Evolutionary conservation across 129 eudicot species (phyloP).

Genomic region (Flaveria brownii): DNA sequence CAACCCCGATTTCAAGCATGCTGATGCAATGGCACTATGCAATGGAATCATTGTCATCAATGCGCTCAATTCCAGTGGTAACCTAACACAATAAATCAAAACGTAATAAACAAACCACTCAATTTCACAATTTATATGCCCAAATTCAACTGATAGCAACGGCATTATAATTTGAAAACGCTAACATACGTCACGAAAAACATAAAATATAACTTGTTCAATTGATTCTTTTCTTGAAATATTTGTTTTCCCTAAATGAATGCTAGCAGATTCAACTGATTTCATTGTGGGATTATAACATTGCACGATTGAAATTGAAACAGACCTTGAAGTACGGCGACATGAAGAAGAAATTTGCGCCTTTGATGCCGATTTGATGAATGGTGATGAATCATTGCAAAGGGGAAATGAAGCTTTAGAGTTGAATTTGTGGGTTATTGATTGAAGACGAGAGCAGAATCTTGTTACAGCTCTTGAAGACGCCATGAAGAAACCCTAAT

Average conservation of each 20-base stretch:
- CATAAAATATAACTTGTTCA: no score
- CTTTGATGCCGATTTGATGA: constrained; percentile 32
- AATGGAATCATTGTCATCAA: constrained; percentile 63
- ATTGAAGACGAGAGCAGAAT: constrained; percentile 37
- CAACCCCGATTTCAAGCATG: constrained; percentile 54
- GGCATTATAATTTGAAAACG: neutral
- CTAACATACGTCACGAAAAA: neutral
- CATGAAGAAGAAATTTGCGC: constrained; percentile 35
- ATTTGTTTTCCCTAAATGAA: neutral
- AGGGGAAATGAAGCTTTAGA: constrained; percentile 19
- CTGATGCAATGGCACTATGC: constrained; percentile 73
- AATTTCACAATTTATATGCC: neutral
- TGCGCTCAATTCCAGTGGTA: constrained; percentile 58
- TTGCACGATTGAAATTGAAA: neutral
- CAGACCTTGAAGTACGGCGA: constrained; percentile 46
- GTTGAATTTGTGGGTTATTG: constrained; percentile 37
- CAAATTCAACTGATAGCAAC: neutral
- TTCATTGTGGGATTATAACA: constrained; percentile 2
- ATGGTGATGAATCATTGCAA: constrained; percentile 23
- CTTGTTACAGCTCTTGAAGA: constrained; percentile 39
- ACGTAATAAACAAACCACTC: neutral
- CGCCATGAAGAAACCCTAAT: constrained; percentile 43
- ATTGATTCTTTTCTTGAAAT: no score
- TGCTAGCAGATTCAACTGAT: constrained; percentile 1
- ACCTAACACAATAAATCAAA: constrained; percentile 33